Percentiles rank a stretch among this genome's conserved stretches.
phyloP scores from a whole-genome alignment of 202 grass and related monocot genomes.

The Schoenoplectus triqueter region DNA sequence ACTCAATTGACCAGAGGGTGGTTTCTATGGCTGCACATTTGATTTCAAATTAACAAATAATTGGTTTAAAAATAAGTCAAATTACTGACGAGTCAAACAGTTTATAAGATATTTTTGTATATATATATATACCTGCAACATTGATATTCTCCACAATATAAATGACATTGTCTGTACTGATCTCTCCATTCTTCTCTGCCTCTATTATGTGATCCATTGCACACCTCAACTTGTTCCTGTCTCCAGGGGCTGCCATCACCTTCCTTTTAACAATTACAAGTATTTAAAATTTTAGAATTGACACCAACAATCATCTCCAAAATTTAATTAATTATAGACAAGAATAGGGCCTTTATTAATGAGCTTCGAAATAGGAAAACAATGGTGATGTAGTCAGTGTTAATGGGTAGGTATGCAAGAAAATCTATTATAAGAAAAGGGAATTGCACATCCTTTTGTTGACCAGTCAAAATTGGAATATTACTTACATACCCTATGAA shows the following conservation, averaged over 20 bases:
- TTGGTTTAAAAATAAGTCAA: no score
- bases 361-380: neutral
- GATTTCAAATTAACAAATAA: slow-evolving; percentile 3
- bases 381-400: neutral
- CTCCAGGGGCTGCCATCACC: slow-evolving; percentile 36
- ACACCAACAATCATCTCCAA: neutral
- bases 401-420: neutral
- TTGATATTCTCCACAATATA: slow-evolving; percentile 54
- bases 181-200: slow-evolving; percentile 49
- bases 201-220: slow-evolving; percentile 48
- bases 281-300: neutral
- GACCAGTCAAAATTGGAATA: neutral
- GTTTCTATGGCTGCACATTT: slow-evolving; percentile 44
- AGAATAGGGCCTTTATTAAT: neutral
- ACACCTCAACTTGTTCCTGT: slow-evolving; percentile 40
- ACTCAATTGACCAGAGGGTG: slow-evolving; percentile 51
- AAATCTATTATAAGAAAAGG: neutral
- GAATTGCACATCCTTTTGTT: no score
- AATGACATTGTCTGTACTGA: slow-evolving; percentile 41
- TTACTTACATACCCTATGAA: no score
- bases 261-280: slow-evolving; percentile 35
- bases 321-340: neutral
- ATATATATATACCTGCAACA: slow-evolving; percentile 37
- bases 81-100: no score
- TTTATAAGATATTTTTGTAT: no score